These are phyloP conservation scores for Cryptosporidium xiaoi DNA, from an alignment of 169 alveolate species.

Conservation along the genomic window DNA sequence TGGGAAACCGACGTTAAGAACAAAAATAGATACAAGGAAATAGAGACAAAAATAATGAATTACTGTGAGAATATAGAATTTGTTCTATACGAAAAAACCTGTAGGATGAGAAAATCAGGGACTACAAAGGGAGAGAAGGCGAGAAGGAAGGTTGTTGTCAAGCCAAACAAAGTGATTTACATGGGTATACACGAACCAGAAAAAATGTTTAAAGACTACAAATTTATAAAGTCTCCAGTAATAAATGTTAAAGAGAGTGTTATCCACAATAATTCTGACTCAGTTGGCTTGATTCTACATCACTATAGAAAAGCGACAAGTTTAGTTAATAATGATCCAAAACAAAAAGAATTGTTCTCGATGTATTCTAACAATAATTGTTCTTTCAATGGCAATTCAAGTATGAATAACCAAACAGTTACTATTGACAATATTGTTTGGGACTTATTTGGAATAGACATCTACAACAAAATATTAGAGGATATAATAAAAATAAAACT, in stretches of 20 bases:
- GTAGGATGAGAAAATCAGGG: slow-evolving; percentile 53
- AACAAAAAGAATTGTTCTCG: slow-evolving; percentile 5
- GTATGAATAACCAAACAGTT: not conserved
- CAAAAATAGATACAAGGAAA: slow-evolving; percentile 8
- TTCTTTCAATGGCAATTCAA: not conserved
- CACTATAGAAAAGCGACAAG: slow-evolving; percentile 69
- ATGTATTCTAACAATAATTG: slow-evolving; percentile 32
- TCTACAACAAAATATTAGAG: slow-evolving; percentile 32
- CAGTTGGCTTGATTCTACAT: slow-evolving; percentile 16
- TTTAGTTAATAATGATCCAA: slow-evolving; percentile 58
- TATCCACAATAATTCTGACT: not conserved
- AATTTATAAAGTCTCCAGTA: slow-evolving; percentile 18
- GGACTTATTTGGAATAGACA: slow-evolving; percentile 38
- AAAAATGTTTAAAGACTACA: slow-evolving; percentile 10
- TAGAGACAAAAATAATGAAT: not conserved
- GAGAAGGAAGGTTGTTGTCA: slow-evolving; percentile 50
- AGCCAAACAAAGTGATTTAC: slow-evolving; percentile 44
- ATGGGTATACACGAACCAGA: slow-evolving; percentile 74
- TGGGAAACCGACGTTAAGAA: slow-evolving; percentile 31
- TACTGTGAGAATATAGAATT: slow-evolving; percentile 1
- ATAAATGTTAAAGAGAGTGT: not conserved
- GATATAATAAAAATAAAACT: slow-evolving; percentile 6
- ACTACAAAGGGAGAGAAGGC: slow-evolving; percentile 44
- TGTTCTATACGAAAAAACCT: slow-evolving; percentile 39
- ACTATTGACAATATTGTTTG: slow-evolving; percentile 38